Base-by-base conservation (phyloP, 2,329 filamentous ascomycete species). In the Lasiodiplodia theobromae region DNA sequence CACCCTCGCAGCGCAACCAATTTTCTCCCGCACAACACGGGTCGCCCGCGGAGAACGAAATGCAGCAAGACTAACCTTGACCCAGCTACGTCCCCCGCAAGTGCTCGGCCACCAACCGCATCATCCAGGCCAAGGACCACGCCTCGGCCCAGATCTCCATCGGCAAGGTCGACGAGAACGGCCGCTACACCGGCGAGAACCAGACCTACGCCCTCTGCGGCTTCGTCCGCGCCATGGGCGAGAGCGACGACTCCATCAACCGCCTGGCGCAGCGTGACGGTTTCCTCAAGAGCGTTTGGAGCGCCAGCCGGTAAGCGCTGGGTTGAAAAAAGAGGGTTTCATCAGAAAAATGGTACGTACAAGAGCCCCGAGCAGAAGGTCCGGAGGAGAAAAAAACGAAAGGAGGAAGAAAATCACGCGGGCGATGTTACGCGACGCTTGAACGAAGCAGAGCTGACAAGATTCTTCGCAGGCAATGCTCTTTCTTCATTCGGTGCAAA, bases 51-150 rank as follows among this genome's bases (percentile, higher is more conserved):
- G 38, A 28, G 31, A 28, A 16, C 51, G 40, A 47, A 28, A 67
- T 62, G n/a, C 14, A 21, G n/a, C 44, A 11, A 57, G 69, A 68
- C 67, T 37, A 66, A 38, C 37, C n/a, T 68, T 44, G 69, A 38
- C 74, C 73, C 82, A 96, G 93, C 84, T 97, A 97, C 91, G 92
- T 97, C 88, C 94, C 94, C 83, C 93, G 95, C 89, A 98, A 97
- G 89, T 98, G 95, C 92, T 93, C 89, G 85, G 94, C 94, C 79
- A 97, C 95, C 85, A 96, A 97, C 93, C 93, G 96, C 87, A 97
- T 98, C 89, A 98, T 99, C 91, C 97, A 97, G 89, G 94, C 96
- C 88, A 97, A 98, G 88, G 96, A 99, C 87, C 96, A 99, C 89
- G 95, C 93, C 79, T 97, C 93, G 73, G 96, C 98, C 78, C 96